Percentiles rank a stretch among this genome's conserved stretches.
These are phyloP conservation scores for Rhododendron henanense DNA, from an alignment of 148 eudicot species.

Conservation along the genomic window DNA sequence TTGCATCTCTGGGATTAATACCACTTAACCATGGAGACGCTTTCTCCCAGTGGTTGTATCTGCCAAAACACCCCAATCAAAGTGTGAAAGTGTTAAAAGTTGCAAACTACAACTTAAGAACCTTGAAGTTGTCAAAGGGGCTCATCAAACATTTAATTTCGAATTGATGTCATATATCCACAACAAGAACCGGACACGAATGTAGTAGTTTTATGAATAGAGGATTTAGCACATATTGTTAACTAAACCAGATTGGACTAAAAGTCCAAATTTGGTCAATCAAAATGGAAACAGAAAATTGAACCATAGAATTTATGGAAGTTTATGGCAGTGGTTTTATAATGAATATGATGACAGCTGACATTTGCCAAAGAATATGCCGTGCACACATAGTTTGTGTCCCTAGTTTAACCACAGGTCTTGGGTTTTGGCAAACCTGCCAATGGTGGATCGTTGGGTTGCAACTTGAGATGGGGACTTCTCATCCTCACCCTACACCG, in stretches of 20 bases:
- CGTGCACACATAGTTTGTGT: not conserved
- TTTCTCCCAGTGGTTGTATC: slow-evolving; percentile 62
- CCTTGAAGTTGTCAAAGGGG: not conserved
- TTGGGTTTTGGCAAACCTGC: not conserved
- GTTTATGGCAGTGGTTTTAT: not conserved
- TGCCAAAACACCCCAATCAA: slow-evolving; percentile 26
- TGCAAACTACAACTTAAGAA: not conserved
- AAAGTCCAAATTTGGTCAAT: not conserved
- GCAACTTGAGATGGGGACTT: not conserved
- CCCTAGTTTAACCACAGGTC: not conserved
- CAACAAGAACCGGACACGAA: not conserved
- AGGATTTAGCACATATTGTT: not conserved
- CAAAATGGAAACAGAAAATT: not conserved
- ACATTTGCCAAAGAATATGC: not conserved
- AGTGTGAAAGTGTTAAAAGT: not conserved
- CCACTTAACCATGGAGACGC: slow-evolving; percentile 92
- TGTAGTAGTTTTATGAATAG: not conserved
- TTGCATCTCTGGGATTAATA: slow-evolving; percentile 69
- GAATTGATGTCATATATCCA: not conserved
- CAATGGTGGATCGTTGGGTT: not conserved
- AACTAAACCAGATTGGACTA: not conserved
- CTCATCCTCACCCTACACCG: not conserved
- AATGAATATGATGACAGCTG: not conserved
- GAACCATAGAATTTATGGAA: not conserved
- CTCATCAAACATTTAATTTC: not conserved